Evolutionary conservation across 768 basidiomycete species (phyloP).

Genomic region (Tricholoma flavovirens): DNA sequence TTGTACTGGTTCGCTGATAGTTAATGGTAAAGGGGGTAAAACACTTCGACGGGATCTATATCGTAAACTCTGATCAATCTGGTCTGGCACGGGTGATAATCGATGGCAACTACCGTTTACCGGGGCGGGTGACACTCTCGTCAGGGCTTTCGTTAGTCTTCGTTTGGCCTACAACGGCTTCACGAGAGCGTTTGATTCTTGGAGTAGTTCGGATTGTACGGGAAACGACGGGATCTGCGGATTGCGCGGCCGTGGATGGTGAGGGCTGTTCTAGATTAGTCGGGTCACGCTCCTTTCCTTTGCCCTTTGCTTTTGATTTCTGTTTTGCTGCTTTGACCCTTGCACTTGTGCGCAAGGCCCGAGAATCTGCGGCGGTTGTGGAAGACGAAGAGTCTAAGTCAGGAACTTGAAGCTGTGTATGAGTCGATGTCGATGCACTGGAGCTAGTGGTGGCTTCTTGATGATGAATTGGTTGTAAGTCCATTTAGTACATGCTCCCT

Average conservation of each 20-base stretch:
- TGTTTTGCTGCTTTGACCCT: conserved; percentile 71
- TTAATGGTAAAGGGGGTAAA: conserved; percentile 35
- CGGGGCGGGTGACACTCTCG: conserved; percentile 41
- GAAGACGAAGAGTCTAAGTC: conserved; percentile 33
- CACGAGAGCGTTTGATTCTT: conserved; percentile 51
- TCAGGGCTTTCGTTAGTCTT: conserved; percentile 58
- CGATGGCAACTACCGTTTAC: conserved; percentile 55
- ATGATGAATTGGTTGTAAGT: conserved; percentile 71
- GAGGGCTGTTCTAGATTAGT: conserved; percentile 28
- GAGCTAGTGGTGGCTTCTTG: conserved; percentile 69
- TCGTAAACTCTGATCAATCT: conserved; percentile 20
- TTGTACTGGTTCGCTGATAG: conserved; percentile 71
- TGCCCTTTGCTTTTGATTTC: conserved; percentile 56
- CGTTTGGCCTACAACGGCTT: conserved; percentile 47
- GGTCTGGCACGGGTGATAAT: conserved; percentile 21
- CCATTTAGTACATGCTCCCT: conserved; percentile 87
- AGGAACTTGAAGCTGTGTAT: conserved; percentile 36
- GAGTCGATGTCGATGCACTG: conserved; percentile 41
- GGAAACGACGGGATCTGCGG: conserved; percentile 29
- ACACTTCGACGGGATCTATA: conserved; percentile 58
- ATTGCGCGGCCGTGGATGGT: conserved; percentile 26
- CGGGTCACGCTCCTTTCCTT: conserved; percentile 48
- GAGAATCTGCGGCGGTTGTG: conserved; percentile 42
- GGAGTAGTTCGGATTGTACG: conserved; percentile 40
- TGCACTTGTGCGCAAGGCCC: conserved; percentile 66